Percentiles rank a stretch among this genome's conserved stretches.
phyloP scores from a whole-genome alignment of 257 asterid species.

The Nemophila menziesii region DNA sequence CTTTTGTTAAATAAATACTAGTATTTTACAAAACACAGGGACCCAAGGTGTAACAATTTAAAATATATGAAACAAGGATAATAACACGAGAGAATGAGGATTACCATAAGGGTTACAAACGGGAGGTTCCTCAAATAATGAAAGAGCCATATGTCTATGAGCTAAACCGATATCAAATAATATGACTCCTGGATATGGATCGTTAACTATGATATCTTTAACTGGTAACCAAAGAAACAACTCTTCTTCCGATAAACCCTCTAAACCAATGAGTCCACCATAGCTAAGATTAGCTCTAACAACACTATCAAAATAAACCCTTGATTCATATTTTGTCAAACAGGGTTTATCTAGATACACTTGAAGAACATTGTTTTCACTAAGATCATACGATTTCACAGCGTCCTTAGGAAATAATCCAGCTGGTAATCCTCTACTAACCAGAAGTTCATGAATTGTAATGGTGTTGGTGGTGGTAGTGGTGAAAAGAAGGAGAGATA shows the following conservation, averaged over 20 bases:
- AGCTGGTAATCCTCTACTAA: slow-evolving; percentile 61
- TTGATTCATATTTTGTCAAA: slow-evolving; percentile 53
- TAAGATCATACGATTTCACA: slow-evolving; percentile 43
- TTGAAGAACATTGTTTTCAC: slow-evolving; percentile 36
- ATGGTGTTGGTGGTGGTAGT: slow-evolving; percentile 8
- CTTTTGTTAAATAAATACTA: no score
- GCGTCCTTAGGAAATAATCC: slow-evolving; percentile 81
- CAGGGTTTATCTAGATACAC: slow-evolving; percentile 69
- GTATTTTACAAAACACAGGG: no score
- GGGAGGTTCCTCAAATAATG: slow-evolving; percentile 83
- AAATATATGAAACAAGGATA: no score
- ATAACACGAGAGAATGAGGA: background rate
- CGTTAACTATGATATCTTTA: slow-evolving; percentile 63
- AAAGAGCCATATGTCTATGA: slow-evolving; percentile 69
- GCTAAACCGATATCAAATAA: slow-evolving; percentile 82
- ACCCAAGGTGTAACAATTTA: no score
- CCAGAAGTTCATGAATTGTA: slow-evolving; percentile 56
- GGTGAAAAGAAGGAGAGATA: slow-evolving; percentile 10
- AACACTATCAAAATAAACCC: slow-evolving; percentile 57
- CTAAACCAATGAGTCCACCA: slow-evolving; percentile 67
- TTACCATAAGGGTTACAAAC: slow-evolving; percentile 57
- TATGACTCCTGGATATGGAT: slow-evolving; percentile 74
- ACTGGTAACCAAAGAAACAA: slow-evolving; percentile 88
- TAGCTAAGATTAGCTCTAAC: slow-evolving; percentile 72
- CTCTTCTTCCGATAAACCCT: slow-evolving; percentile 80